These are phyloP conservation scores for Ilyonectria destructans DNA, from an alignment of 2,329 filamentous ascomycete genomes.

Conservation along the genomic window DNA sequence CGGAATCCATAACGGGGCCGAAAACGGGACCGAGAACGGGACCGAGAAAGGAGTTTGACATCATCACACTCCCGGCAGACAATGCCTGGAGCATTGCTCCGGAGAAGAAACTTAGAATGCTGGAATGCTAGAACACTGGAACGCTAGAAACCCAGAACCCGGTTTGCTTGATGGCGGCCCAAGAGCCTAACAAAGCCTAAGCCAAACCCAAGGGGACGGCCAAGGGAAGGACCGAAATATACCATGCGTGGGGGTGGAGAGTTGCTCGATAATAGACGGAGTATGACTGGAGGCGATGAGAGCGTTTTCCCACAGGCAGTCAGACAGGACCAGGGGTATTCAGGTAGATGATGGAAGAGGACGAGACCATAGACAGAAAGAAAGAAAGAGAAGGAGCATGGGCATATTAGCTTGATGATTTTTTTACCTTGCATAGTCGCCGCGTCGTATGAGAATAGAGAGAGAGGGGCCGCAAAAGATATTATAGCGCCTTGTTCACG, in stretches of 20 bases:
- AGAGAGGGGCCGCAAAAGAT: constrained; percentile 8
- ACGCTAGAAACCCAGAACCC: not conserved
- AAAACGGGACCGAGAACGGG: constrained; percentile 25
- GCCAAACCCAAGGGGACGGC: not conserved
- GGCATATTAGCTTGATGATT: constrained; percentile 27
- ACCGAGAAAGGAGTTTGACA: constrained; percentile 31
- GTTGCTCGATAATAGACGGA: constrained; percentile 34
- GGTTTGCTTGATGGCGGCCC: constrained; percentile 10
- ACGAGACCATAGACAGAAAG: constrained; percentile 4
- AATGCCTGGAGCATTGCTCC: constrained; percentile 2
- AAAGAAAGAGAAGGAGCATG: constrained; percentile 14
- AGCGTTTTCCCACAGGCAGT: not conserved
- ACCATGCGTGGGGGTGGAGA: constrained; percentile 35
- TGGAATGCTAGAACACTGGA: constrained; percentile 6
- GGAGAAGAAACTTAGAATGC: not conserved
- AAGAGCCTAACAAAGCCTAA: constrained; percentile 14
- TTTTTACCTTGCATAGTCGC: constrained; percentile 6
- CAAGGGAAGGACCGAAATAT: constrained; percentile 29
- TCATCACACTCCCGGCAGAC: constrained; percentile 11
- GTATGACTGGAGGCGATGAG: constrained; percentile 8
- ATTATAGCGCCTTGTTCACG: not conserved
- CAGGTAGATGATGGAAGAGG: constrained; percentile 13
- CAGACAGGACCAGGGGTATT: constrained; percentile 9
- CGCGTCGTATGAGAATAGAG: constrained; percentile 18
- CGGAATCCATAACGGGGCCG: constrained; percentile 22